Base-by-base conservation (phyloP, 2,329 filamentous ascomycete species). In the Paecilomyces variotii region DNA sequence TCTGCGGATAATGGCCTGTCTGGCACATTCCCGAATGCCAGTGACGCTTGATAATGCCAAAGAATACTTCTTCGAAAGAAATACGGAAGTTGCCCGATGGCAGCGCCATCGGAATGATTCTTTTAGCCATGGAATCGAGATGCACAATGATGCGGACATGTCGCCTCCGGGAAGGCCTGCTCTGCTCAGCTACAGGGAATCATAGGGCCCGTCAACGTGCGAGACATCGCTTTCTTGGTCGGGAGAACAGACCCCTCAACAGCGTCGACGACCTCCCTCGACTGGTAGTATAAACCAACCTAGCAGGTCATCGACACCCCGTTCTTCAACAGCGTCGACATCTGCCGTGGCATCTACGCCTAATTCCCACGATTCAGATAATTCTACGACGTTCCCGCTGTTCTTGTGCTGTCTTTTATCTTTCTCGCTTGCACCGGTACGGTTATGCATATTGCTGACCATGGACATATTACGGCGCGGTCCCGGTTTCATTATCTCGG, bases 1-100 rank as follows among this genome's bases (percentile, higher is more conserved):
- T 63, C 61, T 2, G 60, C 64, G 10, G 65, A 67, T 30, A 51
- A 61, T 9, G 10, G 50, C 11, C 59, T 59, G 14, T 54, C 59
- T 45, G 57, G 50, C 53, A 56, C 19, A 7, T 2, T n/a, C 12
- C 24, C 35, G 12, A 35, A 59, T 10, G 26, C 25, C 19, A 7
- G 6, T 12, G 1, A 19, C 19, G 34, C 12, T 30, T 14, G 52
- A 51, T 45, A 39, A 51, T 53, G 50, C 45, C n/a, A 50, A n/a
- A 14, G 51, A 54, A 39, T 11, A 35, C 45, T 39, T 11, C 14
- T 19, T 9, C 25, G 25, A 57, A 35, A 32, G 50, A 32, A n/a
- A 57, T 39, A 56, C 24, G 25, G 57, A 54, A 24, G 45, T 34
- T 14, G 27, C 39, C 19, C 34, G 56, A 7, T 19, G 14, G 12